phyloP scores from a whole-genome alignment of 208 protist species.

The Trypanosoma mega region DNA sequence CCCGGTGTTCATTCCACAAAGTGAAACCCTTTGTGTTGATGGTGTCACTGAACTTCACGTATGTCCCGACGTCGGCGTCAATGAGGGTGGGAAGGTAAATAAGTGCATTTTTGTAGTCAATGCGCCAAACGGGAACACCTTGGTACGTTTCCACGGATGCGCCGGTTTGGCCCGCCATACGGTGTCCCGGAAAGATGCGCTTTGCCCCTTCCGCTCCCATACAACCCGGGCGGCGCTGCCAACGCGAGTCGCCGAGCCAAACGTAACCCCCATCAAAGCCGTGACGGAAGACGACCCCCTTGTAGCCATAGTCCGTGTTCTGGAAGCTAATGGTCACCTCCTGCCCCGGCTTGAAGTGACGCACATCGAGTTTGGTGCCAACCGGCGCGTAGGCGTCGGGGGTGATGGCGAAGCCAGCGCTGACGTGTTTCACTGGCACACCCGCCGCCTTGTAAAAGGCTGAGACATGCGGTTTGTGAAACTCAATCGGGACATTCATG shows the following conservation, averaged over 20 bases:
- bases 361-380: constrained; percentile 91
- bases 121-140: constrained; percentile 88
- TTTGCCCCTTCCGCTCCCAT: constrained; percentile 90
- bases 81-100: constrained; percentile 89
- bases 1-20: constrained; percentile 90
- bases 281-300: constrained; percentile 92
- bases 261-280: constrained; percentile 93
- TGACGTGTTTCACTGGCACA: constrained; percentile 91
- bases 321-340: constrained; percentile 91
- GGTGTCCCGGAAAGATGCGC: constrained; percentile 89
- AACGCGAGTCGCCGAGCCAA: constrained; percentile 92
- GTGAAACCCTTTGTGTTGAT: constrained; percentile 92
- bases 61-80: constrained; percentile 87
- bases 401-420: constrained; percentile 79
- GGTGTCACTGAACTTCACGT: constrained; percentile 90
- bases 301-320: constrained; percentile 93
- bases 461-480: constrained; percentile 90
- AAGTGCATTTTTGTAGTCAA: constrained; percentile 94
- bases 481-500: constrained; percentile 91
- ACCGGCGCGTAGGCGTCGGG: constrained; percentile 91
- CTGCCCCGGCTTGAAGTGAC: constrained; percentile 93
- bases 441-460: constrained; percentile 88
- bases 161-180: constrained; percentile 91
- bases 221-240: constrained; percentile 90
- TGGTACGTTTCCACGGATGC: constrained; percentile 85